Base-by-base conservation (phyloP, 2,329 filamentous ascomycete genomes). In the Rutstroemia sp. region DNA sequence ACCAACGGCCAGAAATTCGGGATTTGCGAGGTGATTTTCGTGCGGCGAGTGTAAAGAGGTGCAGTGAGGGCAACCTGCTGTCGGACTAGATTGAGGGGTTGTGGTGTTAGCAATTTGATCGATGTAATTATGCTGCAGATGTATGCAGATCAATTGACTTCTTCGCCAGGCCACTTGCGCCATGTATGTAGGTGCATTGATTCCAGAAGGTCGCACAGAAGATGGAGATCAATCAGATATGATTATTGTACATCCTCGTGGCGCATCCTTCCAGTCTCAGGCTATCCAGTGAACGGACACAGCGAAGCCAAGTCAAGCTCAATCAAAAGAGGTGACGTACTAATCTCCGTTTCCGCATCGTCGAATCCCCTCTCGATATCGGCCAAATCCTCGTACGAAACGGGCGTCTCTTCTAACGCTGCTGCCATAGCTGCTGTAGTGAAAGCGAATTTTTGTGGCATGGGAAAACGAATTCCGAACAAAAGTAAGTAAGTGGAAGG, bases 1-100 rank as follows among this genome's bases (percentile, higher is more conserved):
- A 96, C 92, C 57, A 95, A 82, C n/a, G 89, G 79, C 94, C 94
- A 97, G 82, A 97, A 99, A 75, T 89, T 84, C 65, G 84, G 82
- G 68, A 96, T 92, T 68, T 85, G 78, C 61, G 80, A 73, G 62
- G 94, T 76, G 61, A 90, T 73, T 65, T 82, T 79, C 63, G 82
- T 78, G 69, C 92, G 89, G 74, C 88, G 88, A 66, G 81, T 78
- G 76, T 90, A 96, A 60, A 95, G 80, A 46, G 86, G 79, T 59
- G 78, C 76, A 67, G 82, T 81, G 65, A 91, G 78, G 62, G 79
- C 74, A 64, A 86, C 80, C 71, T 92, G 86, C 68, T 87, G 79
- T 68, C 88, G 86, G 68, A 91, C 88, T 92, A 25, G 10, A 12
- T 12, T 19, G 19, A 45, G 19, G 19, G 19, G 19, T 19, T 19